Base-by-base conservation (phyloP, 2,329 filamentous ascomycete genomes). In the Colletotrichum siamense region DNA sequence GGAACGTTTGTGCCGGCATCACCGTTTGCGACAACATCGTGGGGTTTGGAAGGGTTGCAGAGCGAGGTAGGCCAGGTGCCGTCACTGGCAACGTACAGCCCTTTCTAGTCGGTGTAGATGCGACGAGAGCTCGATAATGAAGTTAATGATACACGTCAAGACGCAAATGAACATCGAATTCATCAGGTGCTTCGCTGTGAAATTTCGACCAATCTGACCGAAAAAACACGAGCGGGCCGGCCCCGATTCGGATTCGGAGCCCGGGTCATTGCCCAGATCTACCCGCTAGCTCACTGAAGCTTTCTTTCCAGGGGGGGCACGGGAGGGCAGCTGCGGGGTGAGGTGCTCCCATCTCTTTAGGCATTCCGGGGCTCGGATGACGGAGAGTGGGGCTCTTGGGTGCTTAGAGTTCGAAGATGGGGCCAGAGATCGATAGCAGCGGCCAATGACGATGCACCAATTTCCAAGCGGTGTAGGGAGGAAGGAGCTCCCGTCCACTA, bases 381-480 rank as follows among this genome's bases (percentile, higher is more conserved):
- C 24, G 24, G 26, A 59, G 16, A 59, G 26, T 59, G 22, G 55
- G 55, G 55, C 24, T 59, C 10, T 49, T 59, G 6, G 24, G 59
- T n/a, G 18, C 6, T n/a, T 62, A 32, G 26, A 30, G 26, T 30
- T 62, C 59, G 15, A 62, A 4, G 3, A 30, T 26, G 26, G 62
- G 30, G 62, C 36, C n/a, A 36, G 62, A 7, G 16, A n/a, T 3
- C 3, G 6, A 6, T 52, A 65, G 44, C 70, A 34, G 3, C 8
- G 2, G 18, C 71, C 71, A 74, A 71, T 74, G 10, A 18, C 1
- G 4, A 12, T 9, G 9, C 12, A n/a, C 12, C 5, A 26, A 36
- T 74, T 74, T 71, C 44, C 71, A 74, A 74, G 71, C 71, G 30
- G 67, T 57, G 44, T 26, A 39, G 32, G 44, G 18, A 32, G n/a